Conservation (phyloP, 257 asterid species). For the Nicotiana undulata region DNA sequence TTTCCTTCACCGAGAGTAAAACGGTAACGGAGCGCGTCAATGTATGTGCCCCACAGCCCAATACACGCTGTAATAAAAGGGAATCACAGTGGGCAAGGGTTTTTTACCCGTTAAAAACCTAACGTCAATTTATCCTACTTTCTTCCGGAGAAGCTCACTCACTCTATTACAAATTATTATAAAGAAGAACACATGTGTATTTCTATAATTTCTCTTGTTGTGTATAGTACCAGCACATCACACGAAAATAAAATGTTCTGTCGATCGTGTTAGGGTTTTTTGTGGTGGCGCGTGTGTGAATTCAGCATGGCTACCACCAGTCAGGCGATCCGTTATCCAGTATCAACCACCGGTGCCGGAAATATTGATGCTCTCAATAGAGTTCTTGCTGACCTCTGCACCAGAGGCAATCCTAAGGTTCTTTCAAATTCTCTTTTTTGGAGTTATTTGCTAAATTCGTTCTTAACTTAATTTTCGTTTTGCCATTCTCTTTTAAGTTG, state of each 20-base stretch:
- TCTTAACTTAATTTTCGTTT: neutral
- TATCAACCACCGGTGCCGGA: conserved; percentile 49
- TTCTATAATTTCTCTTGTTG: neutral
- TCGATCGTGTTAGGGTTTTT: conserved; percentile 43
- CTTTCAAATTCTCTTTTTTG: neutral
- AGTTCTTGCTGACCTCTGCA: conserved; percentile 63
- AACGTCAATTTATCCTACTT: neutral
- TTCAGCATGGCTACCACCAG: conserved; percentile 31
- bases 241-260: neutral
- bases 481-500: neutral
- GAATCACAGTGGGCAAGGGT: neutral
- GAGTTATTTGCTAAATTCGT: neutral
- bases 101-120: neutral
- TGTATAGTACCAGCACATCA: neutral
- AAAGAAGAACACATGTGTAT: neutral
- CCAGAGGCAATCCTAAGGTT: conserved; percentile 70
- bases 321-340: conserved; percentile 63
- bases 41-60: neutral
- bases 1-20: too few relatives aligned
- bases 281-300: conserved; percentile 8
- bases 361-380: conserved; percentile 65
- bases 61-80: neutral
- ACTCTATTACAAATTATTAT: neutral
- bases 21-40: too few relatives aligned
- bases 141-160: neutral